A percentile compares a stretch with the other conserved stretches of the same genome.
Conservation (phyloP, 371 early-diverging fungal genomes). For the Rhizopus sp. region DNA sequence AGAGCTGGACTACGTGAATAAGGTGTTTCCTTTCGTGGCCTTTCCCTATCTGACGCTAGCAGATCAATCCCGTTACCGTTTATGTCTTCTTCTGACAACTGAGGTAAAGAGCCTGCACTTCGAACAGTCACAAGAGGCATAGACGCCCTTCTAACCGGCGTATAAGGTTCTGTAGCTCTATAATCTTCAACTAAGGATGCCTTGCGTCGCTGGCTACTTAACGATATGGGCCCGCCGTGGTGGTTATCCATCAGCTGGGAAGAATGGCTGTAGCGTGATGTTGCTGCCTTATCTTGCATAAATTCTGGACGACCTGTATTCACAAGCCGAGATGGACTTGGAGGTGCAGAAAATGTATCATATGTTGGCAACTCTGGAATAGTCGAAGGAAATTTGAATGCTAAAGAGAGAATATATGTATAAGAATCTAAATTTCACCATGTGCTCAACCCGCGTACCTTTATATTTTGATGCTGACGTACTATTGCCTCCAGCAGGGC, state of each 20-base stretch:
- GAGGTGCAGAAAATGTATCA: slow-evolving; percentile 58
- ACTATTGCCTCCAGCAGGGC: not conserved
- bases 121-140: slow-evolving; percentile 46
- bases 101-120: not conserved
- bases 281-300: slow-evolving; percentile 23
- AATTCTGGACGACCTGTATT: slow-evolving; percentile 20
- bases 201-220: slow-evolving; percentile 22
- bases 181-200: slow-evolving; percentile 38
- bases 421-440: slow-evolving; percentile 1
- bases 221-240: slow-evolving; percentile 25
- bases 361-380: slow-evolving; percentile 43
- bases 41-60: slow-evolving; percentile 2
- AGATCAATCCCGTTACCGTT: not conserved
- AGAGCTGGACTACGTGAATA: slow-evolving; percentile 73
- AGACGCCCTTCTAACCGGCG: slow-evolving; percentile 45
- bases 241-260: not conserved
- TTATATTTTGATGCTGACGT: slow-evolving; percentile 32
- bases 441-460: slow-evolving; percentile 19
- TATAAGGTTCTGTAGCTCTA: slow-evolving; percentile 7
- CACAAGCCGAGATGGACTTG: slow-evolving; percentile 51
- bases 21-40: slow-evolving; percentile 51
- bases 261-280: no score
- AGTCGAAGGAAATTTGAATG: slow-evolving; percentile 41
- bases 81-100: not conserved
- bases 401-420: slow-evolving; percentile 17